Percentiles rank a stretch among this genome's conserved stretches.
Evolutionary conservation across 495 filamentous ascomycete genomes (phyloP).

Genomic region (Delitschia confertaspora): DNA sequence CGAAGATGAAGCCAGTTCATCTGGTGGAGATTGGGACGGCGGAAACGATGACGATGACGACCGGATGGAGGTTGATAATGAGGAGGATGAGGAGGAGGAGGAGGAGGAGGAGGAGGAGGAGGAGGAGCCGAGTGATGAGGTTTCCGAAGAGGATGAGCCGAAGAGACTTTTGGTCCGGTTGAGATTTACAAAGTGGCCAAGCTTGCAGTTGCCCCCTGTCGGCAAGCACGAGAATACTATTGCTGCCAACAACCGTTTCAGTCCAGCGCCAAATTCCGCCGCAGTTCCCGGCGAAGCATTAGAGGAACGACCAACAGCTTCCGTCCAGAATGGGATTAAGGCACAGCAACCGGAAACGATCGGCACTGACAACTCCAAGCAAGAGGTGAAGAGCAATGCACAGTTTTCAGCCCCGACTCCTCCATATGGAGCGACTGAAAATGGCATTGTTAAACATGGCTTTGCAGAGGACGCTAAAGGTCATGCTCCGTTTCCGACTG

Average conservation of each 20-base stretch:
- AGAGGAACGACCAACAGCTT: neutral
- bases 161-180: conserved; percentile 32
- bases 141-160: conserved; percentile 25
- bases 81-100: conserved; percentile 25
- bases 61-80: conserved; percentile 37
- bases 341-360: neutral
- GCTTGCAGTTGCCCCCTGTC: neutral
- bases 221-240: neutral
- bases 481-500: too few relatives aligned
- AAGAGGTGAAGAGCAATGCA: conserved; percentile 2
- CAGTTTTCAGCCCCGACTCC: conserved; percentile 15
- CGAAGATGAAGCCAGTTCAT: conserved; percentile 50
- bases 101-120: conserved; percentile 27
- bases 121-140: conserved; percentile 20
- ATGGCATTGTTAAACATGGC: too few relatives aligned
- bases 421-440: conserved; percentile 11
- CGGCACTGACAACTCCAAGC: neutral
- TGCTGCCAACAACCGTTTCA: neutral
- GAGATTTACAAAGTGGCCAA: conserved; percentile 13
- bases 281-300: neutral
- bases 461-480: too few relatives aligned
- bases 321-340: conserved; percentile 2
- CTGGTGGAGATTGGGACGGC: conserved; percentile 55
- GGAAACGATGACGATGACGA: conserved; percentile 62
- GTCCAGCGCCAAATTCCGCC: neutral